Evolutionary conservation across 2,329 filamentous ascomycete species (phyloP).

Genomic region (Fusarium anguioides): DNA sequence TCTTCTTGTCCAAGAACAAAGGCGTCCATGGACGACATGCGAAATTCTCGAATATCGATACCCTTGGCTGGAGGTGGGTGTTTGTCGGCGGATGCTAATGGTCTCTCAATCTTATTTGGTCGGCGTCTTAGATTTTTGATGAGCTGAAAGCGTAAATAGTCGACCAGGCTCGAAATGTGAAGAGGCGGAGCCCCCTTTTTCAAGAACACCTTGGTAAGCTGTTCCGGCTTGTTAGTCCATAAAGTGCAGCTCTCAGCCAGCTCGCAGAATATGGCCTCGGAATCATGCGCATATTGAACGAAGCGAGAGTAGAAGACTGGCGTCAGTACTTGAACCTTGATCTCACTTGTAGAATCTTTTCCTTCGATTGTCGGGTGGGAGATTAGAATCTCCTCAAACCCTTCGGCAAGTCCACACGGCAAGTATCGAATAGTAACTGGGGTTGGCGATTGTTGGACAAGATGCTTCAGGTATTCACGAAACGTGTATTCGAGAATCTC

Average conservation of each 20-base stretch:
- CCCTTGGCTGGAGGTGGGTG: slow-evolving; percentile 3
- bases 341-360: slow-evolving; percentile 44
- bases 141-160: slow-evolving; percentile 56
- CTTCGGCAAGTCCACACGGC: slow-evolving; percentile 59
- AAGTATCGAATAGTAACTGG: slow-evolving; percentile 64
- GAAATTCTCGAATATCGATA: slow-evolving; percentile 59
- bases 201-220: slow-evolving; percentile 60
- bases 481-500: slow-evolving; percentile 59
- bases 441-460: slow-evolving; percentile 60
- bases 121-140: slow-evolving; percentile 58
- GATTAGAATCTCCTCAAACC: slow-evolving; percentile 52
- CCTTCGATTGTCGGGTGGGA: slow-evolving; percentile 46
- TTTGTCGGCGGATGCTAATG: slow-evolving; percentile 53
- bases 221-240: slow-evolving; percentile 64
- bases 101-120: slow-evolving; percentile 55
- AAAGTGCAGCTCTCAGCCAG: slow-evolving; percentile 68
- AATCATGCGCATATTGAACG: slow-evolving; percentile 69
- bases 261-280: slow-evolving; percentile 71
- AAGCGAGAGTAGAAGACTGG: slow-evolving; percentile 76
- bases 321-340: slow-evolving; percentile 70
- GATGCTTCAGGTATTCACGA: slow-evolving; percentile 58
- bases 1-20: slow-evolving; percentile 55
- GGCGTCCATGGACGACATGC: slow-evolving; percentile 63
- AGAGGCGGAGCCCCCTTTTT: slow-evolving; percentile 54
- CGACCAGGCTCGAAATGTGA: slow-evolving; percentile 49